Conservation (phyloP, 1,284 basidiomycete species). For the Trichosporon sp. region DNA sequence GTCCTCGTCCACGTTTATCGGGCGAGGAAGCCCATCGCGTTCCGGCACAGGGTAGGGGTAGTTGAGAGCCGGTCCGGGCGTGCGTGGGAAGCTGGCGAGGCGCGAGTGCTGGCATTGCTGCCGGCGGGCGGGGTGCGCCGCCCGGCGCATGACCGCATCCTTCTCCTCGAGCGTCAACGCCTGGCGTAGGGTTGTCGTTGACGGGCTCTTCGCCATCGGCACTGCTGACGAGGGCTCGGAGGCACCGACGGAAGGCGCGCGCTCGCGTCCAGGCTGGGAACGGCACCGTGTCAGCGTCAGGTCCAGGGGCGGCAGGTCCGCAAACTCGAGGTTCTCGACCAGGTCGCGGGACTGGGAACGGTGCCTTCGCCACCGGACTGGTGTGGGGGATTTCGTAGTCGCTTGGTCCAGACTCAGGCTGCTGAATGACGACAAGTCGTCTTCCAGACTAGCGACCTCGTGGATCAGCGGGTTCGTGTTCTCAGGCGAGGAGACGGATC, state of each 20-base stretch:
- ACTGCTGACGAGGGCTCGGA: not conserved
- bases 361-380: not conserved
- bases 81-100: not conserved
- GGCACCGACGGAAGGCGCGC: not conserved
- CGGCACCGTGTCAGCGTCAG: slow-evolving; percentile 15
- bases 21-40: slow-evolving; percentile 23
- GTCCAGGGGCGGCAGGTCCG: not conserved
- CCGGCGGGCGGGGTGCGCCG: not conserved
- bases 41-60: slow-evolving; percentile 16
- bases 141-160: not conserved
- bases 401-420: not conserved
- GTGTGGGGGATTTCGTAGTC: not conserved
- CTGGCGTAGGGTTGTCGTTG: not conserved
- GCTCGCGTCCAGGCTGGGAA: not conserved
- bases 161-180: not conserved
- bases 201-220: not conserved
- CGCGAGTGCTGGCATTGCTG: not conserved
- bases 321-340: not conserved
- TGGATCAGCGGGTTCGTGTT: not conserved
- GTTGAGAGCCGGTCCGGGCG: slow-evolving; percentile 4
- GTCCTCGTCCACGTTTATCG: slow-evolving; percentile 22
- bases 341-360: not conserved
- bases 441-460: not conserved
- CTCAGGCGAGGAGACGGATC: not conserved
- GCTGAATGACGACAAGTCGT: not conserved